Conservation (phyloP, 495 filamentous ascomycete genomes). For the Thozetella sp. region DNA sequence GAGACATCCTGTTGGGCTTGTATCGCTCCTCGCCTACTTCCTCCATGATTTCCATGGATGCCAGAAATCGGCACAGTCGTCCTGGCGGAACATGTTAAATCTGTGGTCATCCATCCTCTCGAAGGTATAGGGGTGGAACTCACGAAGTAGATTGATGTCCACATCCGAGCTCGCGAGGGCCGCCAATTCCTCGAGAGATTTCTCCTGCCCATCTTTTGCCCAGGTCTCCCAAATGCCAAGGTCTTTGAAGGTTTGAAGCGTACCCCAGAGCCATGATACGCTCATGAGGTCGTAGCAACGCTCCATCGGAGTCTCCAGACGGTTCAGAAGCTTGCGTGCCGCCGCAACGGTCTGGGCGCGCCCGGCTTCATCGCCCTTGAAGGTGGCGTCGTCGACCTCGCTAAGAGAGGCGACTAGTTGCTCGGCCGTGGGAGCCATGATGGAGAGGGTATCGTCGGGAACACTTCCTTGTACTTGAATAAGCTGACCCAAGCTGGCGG, state of each 20-base stretch:
- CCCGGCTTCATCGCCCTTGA: constrained; percentile 12
- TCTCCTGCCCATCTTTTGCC: constrained; percentile 17
- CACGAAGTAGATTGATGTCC: constrained; percentile 21
- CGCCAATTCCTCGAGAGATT: constrained; percentile 17
- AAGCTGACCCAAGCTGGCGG: no score
- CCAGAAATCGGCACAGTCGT: constrained; percentile 18
- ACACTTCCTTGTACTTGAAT: no score
- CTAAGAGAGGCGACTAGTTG: constrained; percentile 11
- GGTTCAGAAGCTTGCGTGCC: constrained; percentile 16
- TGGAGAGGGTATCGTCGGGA: no score
- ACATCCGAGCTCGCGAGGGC: constrained; percentile 13
- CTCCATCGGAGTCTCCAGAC: constrained; percentile 15
- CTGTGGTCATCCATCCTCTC: not conserved
- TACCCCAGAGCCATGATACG: constrained; percentile 13
- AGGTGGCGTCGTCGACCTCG: constrained; percentile 11
- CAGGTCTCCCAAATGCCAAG: constrained; percentile 20
- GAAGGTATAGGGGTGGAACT: not conserved
- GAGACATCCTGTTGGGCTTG: constrained; percentile 15
- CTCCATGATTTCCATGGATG: constrained; percentile 16
- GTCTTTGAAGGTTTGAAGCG: constrained; percentile 15
- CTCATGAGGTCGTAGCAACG: constrained; percentile 9
- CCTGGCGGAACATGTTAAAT: constrained; percentile 7
- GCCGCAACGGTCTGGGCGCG: constrained; percentile 12
- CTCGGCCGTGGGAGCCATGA: not conserved
- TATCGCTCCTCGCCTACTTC: constrained; percentile 23